Evolutionary conservation across 345 rosid genomes (phyloP).

Genomic region (Balakata baccata): DNA sequence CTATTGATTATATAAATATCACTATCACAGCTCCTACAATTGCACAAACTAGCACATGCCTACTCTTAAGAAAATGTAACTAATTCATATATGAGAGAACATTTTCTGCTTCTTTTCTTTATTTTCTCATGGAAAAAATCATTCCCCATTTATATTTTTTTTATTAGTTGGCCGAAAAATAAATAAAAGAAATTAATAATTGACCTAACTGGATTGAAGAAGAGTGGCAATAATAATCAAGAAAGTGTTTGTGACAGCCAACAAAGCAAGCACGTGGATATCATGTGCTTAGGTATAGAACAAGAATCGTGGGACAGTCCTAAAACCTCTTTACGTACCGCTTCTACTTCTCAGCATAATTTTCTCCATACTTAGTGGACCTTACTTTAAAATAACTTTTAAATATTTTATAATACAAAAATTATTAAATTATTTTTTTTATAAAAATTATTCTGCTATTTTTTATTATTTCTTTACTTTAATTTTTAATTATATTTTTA

Average conservation of each 20-base stretch:
- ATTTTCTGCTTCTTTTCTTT: neutral
- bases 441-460: no score
- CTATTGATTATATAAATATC: neutral
- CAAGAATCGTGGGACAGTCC: slow-evolving; percentile 17
- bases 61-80: neutral
- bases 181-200: neutral
- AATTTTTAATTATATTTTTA: no score
- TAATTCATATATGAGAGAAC: neutral
- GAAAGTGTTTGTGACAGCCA: slow-evolving; percentile 25
- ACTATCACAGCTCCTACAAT: neutral
- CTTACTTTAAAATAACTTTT: no score
- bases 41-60: slow-evolving; percentile 17
- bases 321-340: slow-evolving; percentile 10
- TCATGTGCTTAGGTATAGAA: slow-evolving; percentile 52
- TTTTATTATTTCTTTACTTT: no score
- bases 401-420: no score
- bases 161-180: neutral
- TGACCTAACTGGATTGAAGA: neutral
- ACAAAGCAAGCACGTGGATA: slow-evolving; percentile 39
- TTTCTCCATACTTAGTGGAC: no score
- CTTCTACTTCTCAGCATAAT: no score
- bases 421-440: no score
- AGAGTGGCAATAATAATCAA: no score
- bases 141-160: neutral
- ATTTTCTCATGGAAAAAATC: neutral